Conservation (phyloP, 768 basidiomycete species). For the Gymnopilus dilepis region DNA sequence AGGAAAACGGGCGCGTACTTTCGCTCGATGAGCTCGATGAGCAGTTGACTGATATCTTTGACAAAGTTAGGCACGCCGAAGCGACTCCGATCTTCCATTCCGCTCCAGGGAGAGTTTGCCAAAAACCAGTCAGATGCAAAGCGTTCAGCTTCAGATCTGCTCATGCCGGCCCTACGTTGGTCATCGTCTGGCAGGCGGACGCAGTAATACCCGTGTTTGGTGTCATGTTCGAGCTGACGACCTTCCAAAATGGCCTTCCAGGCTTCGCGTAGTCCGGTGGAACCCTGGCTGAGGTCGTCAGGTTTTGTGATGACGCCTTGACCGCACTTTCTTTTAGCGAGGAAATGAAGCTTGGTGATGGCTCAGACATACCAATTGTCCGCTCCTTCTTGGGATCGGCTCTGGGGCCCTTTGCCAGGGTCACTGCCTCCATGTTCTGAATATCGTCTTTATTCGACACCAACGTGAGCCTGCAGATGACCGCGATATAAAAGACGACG, state of each 20-base stretch:
- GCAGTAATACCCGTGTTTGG: conserved; percentile 68
- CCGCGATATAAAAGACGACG: neutral
- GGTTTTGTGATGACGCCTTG: conserved; percentile 76
- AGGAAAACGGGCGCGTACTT: conserved; percentile 48
- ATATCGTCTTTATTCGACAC: conserved; percentile 58
- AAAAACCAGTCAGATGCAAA: conserved; percentile 52
- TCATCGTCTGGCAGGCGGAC: conserved; percentile 68
- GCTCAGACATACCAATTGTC: conserved; percentile 57
- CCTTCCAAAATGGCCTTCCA: conserved; percentile 64
- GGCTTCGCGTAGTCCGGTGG: conserved; percentile 39
- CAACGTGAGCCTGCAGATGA: neutral
- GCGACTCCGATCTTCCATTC: conserved; percentile 46
- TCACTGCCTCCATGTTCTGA: conserved; percentile 64
- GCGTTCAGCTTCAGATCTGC: conserved; percentile 41
- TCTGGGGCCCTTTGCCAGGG: conserved; percentile 55
- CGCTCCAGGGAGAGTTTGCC: conserved; percentile 56
- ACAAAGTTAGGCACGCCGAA: conserved; percentile 65
- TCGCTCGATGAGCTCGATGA: conserved; percentile 56
- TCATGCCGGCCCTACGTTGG: conserved; percentile 46
- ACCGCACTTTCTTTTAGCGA: neutral
- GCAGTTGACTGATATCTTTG: conserved; percentile 51
- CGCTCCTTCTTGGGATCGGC: conserved; percentile 60
- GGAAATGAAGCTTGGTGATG: neutral
- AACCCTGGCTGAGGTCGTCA: conserved; percentile 54
- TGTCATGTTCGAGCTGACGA: conserved; percentile 34